Percentiles rank a stretch among this genome's conserved stretches.
Conservation (phyloP, 805 yeast species). For the Saccharomycopsis malanga region DNA sequence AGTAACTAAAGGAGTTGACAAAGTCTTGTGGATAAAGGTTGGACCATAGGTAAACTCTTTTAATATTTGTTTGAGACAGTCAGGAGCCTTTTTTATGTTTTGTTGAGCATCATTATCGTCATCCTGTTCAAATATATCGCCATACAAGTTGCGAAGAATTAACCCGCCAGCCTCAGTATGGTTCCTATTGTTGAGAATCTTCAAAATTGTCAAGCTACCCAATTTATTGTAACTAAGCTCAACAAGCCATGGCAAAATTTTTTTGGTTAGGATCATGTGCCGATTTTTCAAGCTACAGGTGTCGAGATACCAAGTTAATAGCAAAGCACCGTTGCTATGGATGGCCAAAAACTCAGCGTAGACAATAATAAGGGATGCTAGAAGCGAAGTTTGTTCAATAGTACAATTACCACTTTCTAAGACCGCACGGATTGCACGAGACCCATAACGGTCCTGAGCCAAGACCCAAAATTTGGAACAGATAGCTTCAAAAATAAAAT, state of each 20-base stretch:
- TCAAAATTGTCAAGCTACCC: constrained; percentile 76
- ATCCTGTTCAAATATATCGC: constrained; percentile 31
- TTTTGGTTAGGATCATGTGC: constrained; percentile 56
- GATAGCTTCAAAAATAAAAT: constrained; percentile 80
- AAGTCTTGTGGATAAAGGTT: constrained; percentile 69
- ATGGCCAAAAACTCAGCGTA: constrained; percentile 74
- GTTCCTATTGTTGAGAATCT: constrained; percentile 62
- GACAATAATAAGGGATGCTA: constrained; percentile 71
- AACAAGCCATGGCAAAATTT: constrained; percentile 54
- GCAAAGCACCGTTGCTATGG: constrained; percentile 80
- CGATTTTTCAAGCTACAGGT: constrained; percentile 64
- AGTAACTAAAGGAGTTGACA: constrained; percentile 61
- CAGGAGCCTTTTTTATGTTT: constrained; percentile 22
- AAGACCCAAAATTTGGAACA: constrained; percentile 71
- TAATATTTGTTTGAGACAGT: constrained; percentile 49
- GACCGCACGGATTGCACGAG: constrained; percentile 90
- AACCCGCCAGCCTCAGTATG: constrained; percentile 55
- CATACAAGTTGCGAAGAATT: constrained; percentile 62
- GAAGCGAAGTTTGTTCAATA: constrained; percentile 58
- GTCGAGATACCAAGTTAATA: constrained; percentile 92
- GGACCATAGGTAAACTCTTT: constrained; percentile 65
- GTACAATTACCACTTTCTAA: constrained; percentile 70
- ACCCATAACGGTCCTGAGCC: constrained; percentile 87
- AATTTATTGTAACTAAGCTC: constrained; percentile 71
- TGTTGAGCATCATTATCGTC: neutral